A percentile compares a stretch with the other conserved stretches of the same genome.
Conservation (phyloP, 1,139 yeast genomes). For the Candida tetrigidarum region DNA sequence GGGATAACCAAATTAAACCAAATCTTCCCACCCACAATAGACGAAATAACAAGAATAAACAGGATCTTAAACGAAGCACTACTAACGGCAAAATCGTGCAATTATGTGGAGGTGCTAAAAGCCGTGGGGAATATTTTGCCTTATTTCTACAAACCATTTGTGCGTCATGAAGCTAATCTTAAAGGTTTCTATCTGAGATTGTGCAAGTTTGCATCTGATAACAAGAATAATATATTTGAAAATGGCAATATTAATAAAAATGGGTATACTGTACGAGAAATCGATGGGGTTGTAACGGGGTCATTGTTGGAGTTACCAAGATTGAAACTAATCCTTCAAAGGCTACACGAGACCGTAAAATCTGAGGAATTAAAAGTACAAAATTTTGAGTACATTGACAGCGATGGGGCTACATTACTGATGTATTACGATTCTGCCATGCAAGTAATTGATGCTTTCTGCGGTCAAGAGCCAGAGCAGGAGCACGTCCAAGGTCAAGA, state of each 20-base stretch:
- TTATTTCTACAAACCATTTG: constrained; percentile 88
- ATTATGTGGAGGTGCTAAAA: constrained; percentile 71
- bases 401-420: constrained; percentile 26
- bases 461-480: constrained; percentile 60
- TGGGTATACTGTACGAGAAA: constrained; percentile 55
- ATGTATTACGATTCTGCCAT: constrained; percentile 57
- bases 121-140: constrained; percentile 85
- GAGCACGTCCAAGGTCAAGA: constrained; percentile 12
- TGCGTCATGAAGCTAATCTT: constrained; percentile 86
- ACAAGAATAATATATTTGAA: constrained; percentile 48
- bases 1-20: constrained; percentile 69
- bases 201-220: constrained; percentile 49
- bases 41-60: constrained; percentile 87
- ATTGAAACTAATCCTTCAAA: constrained; percentile 65
- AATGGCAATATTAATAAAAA: constrained; percentile 31
- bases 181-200: constrained; percentile 41
- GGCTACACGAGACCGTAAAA: constrained; percentile 44
- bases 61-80: constrained; percentile 81
- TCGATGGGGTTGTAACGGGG: constrained; percentile 72
- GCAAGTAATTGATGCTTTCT: constrained; percentile 82
- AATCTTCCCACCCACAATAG: constrained; percentile 92
- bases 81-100: constrained; percentile 65
- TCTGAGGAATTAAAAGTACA: constrained; percentile 24
- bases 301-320: constrained; percentile 70
- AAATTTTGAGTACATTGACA: constrained; percentile 15